Evolutionary conservation across 2,329 filamentous ascomycete genomes (phyloP), one percentile per base, ranked within the genome.

Genomic region (Corniculantispora saksenae): DNA sequence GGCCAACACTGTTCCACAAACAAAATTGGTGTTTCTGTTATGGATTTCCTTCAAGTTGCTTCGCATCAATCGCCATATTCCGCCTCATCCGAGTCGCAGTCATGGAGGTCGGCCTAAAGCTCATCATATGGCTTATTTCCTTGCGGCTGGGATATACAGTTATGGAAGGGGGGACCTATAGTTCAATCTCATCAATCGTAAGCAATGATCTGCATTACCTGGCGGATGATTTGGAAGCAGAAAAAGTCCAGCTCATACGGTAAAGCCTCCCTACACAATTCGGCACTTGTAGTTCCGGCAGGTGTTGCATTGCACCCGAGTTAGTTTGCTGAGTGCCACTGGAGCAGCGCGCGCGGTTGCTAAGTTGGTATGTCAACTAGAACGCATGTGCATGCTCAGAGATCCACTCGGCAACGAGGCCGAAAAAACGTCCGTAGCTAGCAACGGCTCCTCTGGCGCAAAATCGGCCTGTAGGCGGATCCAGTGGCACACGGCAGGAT

Each of bases 381-480:
- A n/a, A n/a, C n/a, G n/a, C n/a, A n/a, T 61, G 48, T 61, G 48
- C 12, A 29, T 40, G 50, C 9, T 9, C n/a, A 19, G n/a, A 4
- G 48, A 56, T 63, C 60, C 40, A 56, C 60, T 63, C 60, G 60
- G 51, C 27, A 63, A 48, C 17, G 32, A 45, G 38, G 60, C 60
- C 60, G 60, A 55, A 32, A 61, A 38, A 56, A 55, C 25, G 40
- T 47, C 40, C n/a, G 27, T 23, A 48, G 50, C 38, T 38, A 25
- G 45, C 21, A 48, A 55, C 25, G 40, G 51, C 27, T 55, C 21
- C 23, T 61, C 23, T 51, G 32, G 29, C 32, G 47, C 5, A 56
- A 17, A 43, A 21, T 12, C 8, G 25, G 21, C 57, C 40, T 32
- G n/a, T 38, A 45, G 35, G 23, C 23, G 38, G 54, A 45, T 57